These are phyloP conservation scores for Nakazawaea pomicola DNA, from an alignment of 805 yeast genomes.

Conservation along the genomic window DNA sequence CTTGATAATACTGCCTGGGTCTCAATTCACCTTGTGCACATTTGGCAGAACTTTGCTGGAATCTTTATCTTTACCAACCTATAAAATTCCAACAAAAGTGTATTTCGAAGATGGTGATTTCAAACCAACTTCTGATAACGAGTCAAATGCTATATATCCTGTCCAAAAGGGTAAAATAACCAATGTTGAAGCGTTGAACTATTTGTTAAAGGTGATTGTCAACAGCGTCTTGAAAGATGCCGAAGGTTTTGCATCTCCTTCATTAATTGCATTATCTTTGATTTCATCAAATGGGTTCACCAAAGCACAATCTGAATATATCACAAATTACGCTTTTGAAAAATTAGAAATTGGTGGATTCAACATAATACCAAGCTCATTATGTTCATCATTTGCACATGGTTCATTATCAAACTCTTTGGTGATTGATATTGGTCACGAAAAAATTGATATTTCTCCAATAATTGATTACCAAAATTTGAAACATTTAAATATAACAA, in stretches of 20 bases:
- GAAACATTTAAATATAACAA: constrained; percentile 36
- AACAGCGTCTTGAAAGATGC: constrained; percentile 37
- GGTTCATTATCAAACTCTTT: constrained; percentile 59
- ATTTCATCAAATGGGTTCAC: constrained; percentile 69
- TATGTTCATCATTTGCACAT: constrained; percentile 71
- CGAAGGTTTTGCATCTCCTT: constrained; percentile 21
- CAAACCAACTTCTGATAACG: constrained; percentile 29
- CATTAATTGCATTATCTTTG: constrained; percentile 64
- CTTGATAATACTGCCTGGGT: constrained; percentile 73
- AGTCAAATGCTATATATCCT: constrained; percentile 50
- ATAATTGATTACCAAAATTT: constrained; percentile 68
- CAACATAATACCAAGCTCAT: constrained; percentile 59
- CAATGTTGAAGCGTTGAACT: constrained; percentile 67
- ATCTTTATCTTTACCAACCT: constrained; percentile 68
- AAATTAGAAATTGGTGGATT: constrained; percentile 66
- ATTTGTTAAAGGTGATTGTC: constrained; percentile 47
- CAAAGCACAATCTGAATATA: constrained; percentile 55
- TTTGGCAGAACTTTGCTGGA: constrained; percentile 68
- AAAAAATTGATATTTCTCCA: constrained; percentile 73
- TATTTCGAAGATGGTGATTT: constrained; percentile 25
- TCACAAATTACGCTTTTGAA: constrained; percentile 76
- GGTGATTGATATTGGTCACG: constrained; percentile 77
- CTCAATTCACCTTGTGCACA: constrained; percentile 66
- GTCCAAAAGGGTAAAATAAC: constrained; percentile 59
- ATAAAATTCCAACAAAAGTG: constrained; percentile 74